Conservation (phyloP, 1,139 yeast genomes). For the Yamadazyma trypodendri region DNA sequence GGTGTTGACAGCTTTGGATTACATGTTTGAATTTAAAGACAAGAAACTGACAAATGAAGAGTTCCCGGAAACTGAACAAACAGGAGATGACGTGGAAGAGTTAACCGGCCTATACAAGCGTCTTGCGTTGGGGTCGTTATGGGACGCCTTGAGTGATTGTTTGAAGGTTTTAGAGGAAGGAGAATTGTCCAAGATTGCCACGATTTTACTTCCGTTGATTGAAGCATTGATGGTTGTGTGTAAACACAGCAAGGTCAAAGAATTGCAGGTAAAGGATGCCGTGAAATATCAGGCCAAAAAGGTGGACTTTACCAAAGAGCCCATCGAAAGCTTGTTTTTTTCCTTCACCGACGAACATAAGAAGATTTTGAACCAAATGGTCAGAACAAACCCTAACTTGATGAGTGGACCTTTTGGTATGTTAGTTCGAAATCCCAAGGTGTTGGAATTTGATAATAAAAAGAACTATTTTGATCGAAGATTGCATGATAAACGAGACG, state of each 20-base stretch:
- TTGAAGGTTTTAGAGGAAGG: conserved; percentile 57
- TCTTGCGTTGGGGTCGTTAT: conserved; percentile 72
- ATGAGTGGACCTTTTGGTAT: conserved; percentile 97
- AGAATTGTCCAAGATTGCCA: conserved; percentile 62
- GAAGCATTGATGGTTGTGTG: conserved; percentile 96
- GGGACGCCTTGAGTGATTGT: conserved; percentile 86
- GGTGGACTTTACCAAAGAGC: conserved; percentile 69
- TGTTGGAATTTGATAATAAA: conserved; percentile 93
- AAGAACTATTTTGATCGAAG: conserved; percentile 80
- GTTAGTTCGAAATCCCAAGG: conserved; percentile 84
- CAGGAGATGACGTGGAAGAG: conserved; percentile 41
- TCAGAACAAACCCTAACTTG: conserved; percentile 83
- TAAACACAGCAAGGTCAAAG: conserved; percentile 77
- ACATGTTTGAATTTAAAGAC: conserved; percentile 58
- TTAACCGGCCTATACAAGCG: conserved; percentile 63
- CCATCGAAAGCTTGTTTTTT: conserved; percentile 77
- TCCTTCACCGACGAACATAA: conserved; percentile 90
- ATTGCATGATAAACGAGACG: conserved; percentile 49
- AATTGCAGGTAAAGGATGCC: conserved; percentile 58
- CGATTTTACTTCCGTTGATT: conserved; percentile 80
- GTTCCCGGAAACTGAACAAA: no score
- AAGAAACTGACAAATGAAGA: conserved; percentile 14
- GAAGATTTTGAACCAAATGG: conserved; percentile 88
- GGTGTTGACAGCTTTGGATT: conserved; percentile 85
- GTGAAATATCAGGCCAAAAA: conserved; percentile 58